phyloP scores from a whole-genome alignment of 768 basidiomycete genomes.

The Tephrocybe sp. region DNA sequence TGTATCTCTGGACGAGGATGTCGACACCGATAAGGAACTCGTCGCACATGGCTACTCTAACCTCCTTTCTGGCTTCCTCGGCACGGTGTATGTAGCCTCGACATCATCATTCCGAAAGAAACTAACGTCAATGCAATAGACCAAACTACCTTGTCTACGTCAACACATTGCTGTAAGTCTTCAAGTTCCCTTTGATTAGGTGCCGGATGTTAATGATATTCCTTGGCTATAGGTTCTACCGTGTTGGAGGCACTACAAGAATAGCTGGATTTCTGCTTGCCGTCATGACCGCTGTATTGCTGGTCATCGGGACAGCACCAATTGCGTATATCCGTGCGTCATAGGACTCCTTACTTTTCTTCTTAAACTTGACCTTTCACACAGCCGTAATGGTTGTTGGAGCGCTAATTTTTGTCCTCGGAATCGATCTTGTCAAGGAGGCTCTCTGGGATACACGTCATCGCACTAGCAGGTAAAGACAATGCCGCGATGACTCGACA shows the following conservation, averaged over 20 bases:
- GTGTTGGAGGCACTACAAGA: conserved; percentile 86
- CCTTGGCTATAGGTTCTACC: conserved; percentile 70
- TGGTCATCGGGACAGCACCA: conserved; percentile 83
- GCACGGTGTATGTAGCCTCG: conserved; percentile 67
- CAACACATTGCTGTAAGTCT: conserved; percentile 69
- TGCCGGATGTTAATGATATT: not conserved
- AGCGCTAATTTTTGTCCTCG: conserved; percentile 91
- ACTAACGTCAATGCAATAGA: conserved; percentile 31
- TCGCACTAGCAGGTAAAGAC: conserved; percentile 68
- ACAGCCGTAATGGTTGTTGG: conserved; percentile 90
- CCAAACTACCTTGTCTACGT: conserved; percentile 90
- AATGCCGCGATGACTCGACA: conserved; percentile 12
- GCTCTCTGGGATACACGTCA: conserved; percentile 95
- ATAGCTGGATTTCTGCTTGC: conserved; percentile 87
- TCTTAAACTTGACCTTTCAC: not conserved
- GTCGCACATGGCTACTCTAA: conserved; percentile 94
- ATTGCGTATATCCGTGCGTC: conserved; percentile 89
- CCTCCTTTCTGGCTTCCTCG: conserved; percentile 73
- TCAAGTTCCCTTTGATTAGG: not conserved
- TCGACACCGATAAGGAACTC: conserved; percentile 91
- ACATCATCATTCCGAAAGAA: not conserved
- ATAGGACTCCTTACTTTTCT: not conserved
- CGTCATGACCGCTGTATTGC: conserved; percentile 63
- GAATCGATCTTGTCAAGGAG: conserved; percentile 92
- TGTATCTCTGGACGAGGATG: conserved; percentile 84